phyloP scores from a whole-genome alignment of 2,329 filamentous ascomycete species.

The Calonectria ilicicola region DNA sequence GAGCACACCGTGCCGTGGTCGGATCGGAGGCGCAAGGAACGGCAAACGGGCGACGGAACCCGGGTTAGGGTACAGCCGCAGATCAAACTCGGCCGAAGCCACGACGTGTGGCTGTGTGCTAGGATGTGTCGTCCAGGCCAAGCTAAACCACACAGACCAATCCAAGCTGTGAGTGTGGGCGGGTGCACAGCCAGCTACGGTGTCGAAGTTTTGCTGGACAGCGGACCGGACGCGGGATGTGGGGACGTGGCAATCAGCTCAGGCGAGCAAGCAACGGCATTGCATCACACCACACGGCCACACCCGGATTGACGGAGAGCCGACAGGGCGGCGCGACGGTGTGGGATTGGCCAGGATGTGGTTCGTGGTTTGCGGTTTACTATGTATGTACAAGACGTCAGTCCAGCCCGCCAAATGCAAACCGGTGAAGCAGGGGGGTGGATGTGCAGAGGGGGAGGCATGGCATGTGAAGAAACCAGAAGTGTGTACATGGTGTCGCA shows the following conservation, averaged over 20 bases:
- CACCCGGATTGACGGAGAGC: slow-evolving; percentile 25
- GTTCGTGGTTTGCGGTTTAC: too few relatives aligned
- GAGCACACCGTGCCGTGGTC: slow-evolving; percentile 14
- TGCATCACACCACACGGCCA: slow-evolving; percentile 40
- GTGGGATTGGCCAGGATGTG: slow-evolving; percentile 5
- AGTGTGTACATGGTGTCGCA: not conserved
- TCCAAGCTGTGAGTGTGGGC: not conserved
- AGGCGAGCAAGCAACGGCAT: not conserved
- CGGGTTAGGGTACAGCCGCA: slow-evolving; percentile 26
- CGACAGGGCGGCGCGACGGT: slow-evolving; percentile 17
- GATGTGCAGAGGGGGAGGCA: not conserved
- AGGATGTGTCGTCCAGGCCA: not conserved
- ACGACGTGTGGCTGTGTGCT: slow-evolving; percentile 13
- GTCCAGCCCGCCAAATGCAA: not conserved
- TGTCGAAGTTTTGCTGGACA: slow-evolving; percentile 6
- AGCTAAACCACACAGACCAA: not conserved
- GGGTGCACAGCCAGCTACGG: not conserved
- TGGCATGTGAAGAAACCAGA: slow-evolving; percentile 11
- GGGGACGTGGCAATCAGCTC: slow-evolving; percentile 31
- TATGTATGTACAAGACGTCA: not conserved
- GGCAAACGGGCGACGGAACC: slow-evolving; percentile 11
- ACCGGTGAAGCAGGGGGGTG: not conserved
- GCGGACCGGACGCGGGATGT: slow-evolving; percentile 39
- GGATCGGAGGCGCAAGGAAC: slow-evolving; percentile 20
- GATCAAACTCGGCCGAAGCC: slow-evolving; percentile 15